Base-by-base conservation (phyloP, 2,329 filamentous ascomycete genomes). In the Triangularia setosa region DNA sequence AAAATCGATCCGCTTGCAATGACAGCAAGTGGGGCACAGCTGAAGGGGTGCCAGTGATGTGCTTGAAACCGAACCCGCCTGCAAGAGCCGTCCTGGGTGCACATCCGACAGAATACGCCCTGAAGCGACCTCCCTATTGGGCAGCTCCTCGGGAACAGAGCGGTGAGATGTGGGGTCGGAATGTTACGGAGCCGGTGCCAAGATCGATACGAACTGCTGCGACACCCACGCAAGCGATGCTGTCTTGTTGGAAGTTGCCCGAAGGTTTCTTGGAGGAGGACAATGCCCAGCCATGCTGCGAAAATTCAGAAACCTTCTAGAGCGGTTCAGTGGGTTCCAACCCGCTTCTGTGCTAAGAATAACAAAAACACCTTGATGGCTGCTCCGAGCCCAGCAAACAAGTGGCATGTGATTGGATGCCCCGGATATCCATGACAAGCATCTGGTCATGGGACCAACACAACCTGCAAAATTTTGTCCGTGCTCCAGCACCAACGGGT, bases 1-100 rank as follows among this genome's bases (percentile, higher is more conserved):
- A 48, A 48, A 48, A 48, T 48, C 40, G 12, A 60, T 60, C 58
- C 58, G 58, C 58, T 60, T 60, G 35, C 58, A 18, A 60, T 60
- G 44, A 44, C 52, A 21, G 35, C 35, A 60, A 18, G 58, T 60
- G 58, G 58, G 58, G 58, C 58, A 27, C 40, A 8, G 40, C 18
- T 48, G 40, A 48, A 48, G 40, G 40, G 40, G 14, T 35, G 40
- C n/a, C 57, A 60, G 23, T 40, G 18, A 35, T 60, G 58, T 53
- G 40, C 58, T 40, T 59, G 57, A 48, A 48, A 48, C 40, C n/a
- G 53, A 35, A 60, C 58, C 40, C 27, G 24, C 58, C 35, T 59
- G 57, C 57, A 59, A n/a, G 18, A 21, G 35, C 48, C 48, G 48
- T 40, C 35, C 35, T 7, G 35, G 35, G 35, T 14, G n/a, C 40